Percentiles rank a stretch among this genome's conserved stretches.
These are phyloP conservation scores for Pichia deserticola DNA, from an alignment of 805 yeast genomes.

Conservation along the genomic window DNA sequence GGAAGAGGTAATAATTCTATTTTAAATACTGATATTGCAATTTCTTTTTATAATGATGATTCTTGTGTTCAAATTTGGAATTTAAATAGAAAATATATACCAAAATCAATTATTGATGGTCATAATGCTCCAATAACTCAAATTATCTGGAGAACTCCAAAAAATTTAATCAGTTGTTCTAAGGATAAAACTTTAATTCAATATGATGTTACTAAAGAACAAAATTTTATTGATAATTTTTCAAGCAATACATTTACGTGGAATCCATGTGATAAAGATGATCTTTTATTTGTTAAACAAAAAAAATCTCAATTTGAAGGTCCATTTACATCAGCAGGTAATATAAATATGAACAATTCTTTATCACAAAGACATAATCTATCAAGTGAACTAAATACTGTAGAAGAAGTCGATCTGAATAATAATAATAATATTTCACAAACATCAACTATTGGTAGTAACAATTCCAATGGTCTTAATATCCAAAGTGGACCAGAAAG, in stretches of 20 bases:
- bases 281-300: slow-evolving; percentile 47
- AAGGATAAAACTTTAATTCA: slow-evolving; percentile 42
- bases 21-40: slow-evolving; percentile 60
- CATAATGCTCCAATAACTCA: slow-evolving; percentile 50
- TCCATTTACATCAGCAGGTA: neutral
- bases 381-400: slow-evolving; percentile 9
- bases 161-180: slow-evolving; percentile 41
- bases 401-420: neutral
- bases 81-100: slow-evolving; percentile 63
- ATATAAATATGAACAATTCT: too few relatives aligned
- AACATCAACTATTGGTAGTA: neutral
- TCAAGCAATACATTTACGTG: slow-evolving; percentile 49
- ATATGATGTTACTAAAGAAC: slow-evolving; percentile 39
- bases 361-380: too few relatives aligned
- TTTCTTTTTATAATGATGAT: slow-evolving; percentile 67
- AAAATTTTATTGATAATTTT: slow-evolving; percentile 42
- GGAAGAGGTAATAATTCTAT: slow-evolving; percentile 34
- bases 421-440: neutral
- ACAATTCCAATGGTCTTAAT: neutral
- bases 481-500: neutral
- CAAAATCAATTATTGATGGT: slow-evolving; percentile 44
- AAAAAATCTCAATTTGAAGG: slow-evolving; percentile 35
- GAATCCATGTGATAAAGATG: slow-evolving; percentile 40
- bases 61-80: slow-evolving; percentile 64
- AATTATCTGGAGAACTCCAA: slow-evolving; percentile 45